These are phyloP conservation scores for Eutrema japonicum DNA, from an alignment of 345 rosid species.

Conservation along the genomic window DNA sequence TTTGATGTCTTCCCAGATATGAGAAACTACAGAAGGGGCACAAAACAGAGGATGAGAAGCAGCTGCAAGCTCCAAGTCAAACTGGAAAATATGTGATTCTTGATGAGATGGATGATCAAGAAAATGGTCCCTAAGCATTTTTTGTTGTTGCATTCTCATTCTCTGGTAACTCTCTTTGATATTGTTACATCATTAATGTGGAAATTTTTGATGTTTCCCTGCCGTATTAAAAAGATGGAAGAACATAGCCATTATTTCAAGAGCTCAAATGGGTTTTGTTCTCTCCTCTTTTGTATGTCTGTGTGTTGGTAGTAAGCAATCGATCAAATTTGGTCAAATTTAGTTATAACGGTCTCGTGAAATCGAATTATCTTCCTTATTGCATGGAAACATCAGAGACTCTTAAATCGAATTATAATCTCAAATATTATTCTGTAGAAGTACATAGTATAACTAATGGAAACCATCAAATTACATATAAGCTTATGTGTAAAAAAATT, in stretches of 20 bases:
- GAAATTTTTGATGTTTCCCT: conserved; percentile 17
- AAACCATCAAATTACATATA: conserved; percentile 11
- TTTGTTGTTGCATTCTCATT: conserved; percentile 17
- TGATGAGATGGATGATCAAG: conserved; percentile 82
- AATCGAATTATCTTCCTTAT: neutral
- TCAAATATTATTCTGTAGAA: neutral
- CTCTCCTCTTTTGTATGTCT: neutral
- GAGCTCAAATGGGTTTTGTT: neutral
- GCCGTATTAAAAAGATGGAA: neutral
- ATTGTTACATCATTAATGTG: conserved; percentile 9
- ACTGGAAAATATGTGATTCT: conserved; percentile 83
- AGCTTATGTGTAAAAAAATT: neutral
- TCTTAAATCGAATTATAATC: neutral
- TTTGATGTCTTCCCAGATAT: conserved; percentile 55
- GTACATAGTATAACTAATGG: neutral
- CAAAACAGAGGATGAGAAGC: conserved; percentile 44
- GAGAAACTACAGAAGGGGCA: conserved; percentile 64
- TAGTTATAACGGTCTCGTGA: neutral
- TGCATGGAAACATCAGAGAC: neutral
- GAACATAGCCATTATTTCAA: conserved; percentile 7
- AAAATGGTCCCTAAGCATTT: conserved; percentile 47
- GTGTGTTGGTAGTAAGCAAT: neutral
- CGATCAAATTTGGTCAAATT: neutral
- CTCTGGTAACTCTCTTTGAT: conserved; percentile 3
- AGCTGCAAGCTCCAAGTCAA: conserved; percentile 38